Evolutionary conservation across 495 filamentous ascomycete genomes (phyloP).

Genomic region (Parachaetomium inaequale): DNA sequence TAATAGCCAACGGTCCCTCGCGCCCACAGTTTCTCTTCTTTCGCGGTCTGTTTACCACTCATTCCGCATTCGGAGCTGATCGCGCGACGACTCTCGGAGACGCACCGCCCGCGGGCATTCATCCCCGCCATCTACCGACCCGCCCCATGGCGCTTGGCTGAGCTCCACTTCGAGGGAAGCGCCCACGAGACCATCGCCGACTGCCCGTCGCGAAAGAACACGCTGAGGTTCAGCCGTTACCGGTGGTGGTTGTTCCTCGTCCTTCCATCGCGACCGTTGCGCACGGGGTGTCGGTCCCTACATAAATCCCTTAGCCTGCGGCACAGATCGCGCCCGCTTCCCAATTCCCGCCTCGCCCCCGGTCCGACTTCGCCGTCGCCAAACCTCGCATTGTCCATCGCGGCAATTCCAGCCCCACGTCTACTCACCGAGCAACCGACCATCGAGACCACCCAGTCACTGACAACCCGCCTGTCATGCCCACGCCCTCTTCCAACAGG

Average conservation of each 20-base stretch:
- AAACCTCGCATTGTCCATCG: background rate
- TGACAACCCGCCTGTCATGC: slow-evolving; percentile 36
- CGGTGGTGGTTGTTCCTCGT: background rate
- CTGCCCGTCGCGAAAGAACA: slow-evolving; percentile 2
- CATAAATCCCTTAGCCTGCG: background rate
- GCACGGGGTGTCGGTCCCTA: background rate
- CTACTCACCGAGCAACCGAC: background rate
- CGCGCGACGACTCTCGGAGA: background rate
- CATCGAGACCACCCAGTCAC: background rate
- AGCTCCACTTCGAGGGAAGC: slow-evolving; percentile 11
- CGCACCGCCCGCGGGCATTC: background rate
- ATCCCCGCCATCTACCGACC: slow-evolving; percentile 11
- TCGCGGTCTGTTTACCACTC: background rate
- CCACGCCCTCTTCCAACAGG: slow-evolving; percentile 47
- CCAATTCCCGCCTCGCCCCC: background rate
- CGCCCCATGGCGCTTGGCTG: slow-evolving; percentile 11
- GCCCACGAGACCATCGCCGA: slow-evolving; percentile 15
- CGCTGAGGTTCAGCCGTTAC: background rate
- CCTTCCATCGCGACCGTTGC: slow-evolving; percentile 9
- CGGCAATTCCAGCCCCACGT: background rate
- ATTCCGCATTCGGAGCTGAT: background rate
- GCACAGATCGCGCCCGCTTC: background rate
- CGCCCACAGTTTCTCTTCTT: too few relatives aligned
- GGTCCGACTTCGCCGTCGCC: background rate
- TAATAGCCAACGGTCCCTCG: background rate